phyloP scores from a whole-genome alignment of 2,329 filamentous ascomycete genomes.

The Furcasterigmium furcatum region DNA sequence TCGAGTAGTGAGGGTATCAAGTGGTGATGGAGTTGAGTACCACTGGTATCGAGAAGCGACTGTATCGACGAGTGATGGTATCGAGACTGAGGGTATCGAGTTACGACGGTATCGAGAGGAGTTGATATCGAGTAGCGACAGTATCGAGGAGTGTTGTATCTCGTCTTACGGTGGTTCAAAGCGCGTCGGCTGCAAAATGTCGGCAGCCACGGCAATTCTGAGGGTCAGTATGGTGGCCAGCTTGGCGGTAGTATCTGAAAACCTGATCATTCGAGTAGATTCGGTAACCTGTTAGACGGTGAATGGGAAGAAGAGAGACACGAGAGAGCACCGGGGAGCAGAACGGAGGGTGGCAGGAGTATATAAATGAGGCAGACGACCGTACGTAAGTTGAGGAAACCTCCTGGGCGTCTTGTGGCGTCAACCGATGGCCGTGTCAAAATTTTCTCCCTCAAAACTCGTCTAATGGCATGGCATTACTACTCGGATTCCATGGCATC shows the following conservation, averaged over 20 bases:
- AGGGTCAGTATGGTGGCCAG: neutral
- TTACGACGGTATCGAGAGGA: too few relatives aligned
- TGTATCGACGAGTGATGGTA: too few relatives aligned
- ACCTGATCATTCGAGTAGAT: neutral
- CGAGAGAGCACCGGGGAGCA: neutral
- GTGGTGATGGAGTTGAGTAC: too few relatives aligned
- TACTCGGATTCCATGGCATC: neutral
- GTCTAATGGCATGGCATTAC: too few relatives aligned
- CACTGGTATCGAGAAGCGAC: too few relatives aligned
- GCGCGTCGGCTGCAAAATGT: neutral
- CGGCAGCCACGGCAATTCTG: neutral
- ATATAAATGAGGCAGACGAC: neutral
- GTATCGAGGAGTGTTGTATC: too few relatives aligned
- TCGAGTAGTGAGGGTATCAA: too few relatives aligned
- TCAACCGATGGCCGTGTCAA: too few relatives aligned
- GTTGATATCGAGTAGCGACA: too few relatives aligned
- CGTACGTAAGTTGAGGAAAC: too few relatives aligned
- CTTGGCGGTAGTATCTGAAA: neutral
- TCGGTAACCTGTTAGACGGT: neutral
- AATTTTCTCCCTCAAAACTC: neutral
- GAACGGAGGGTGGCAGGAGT: neutral
- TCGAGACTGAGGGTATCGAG: too few relatives aligned
- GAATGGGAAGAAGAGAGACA: neutral
- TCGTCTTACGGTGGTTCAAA: constrained; percentile 1
- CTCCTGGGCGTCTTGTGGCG: too few relatives aligned